Base-by-base conservation (phyloP, 768 basidiomycete species). In the Kwoniella newhampshirensis region DNA sequence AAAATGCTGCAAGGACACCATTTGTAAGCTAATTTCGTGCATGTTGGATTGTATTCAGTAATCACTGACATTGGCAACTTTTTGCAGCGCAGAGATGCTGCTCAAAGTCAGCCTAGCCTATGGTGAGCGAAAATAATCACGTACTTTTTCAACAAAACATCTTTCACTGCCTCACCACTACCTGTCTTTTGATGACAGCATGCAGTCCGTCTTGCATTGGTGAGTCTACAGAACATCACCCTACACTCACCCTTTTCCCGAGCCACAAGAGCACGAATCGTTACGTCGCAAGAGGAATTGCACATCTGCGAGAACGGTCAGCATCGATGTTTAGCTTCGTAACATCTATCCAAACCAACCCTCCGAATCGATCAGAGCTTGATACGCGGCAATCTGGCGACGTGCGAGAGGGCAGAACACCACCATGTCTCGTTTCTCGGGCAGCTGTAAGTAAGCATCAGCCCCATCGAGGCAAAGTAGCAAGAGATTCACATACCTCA, bases 361-460 rank as follows among this genome's bases (percentile, higher is more conserved):
- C 5, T 81, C 79, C 64, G 82, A 83, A n/a, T 75, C 75, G 21
- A 93, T 77, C 30, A 93, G 80, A 4, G 81, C 81, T 63, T 84
- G 87, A 75, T 96, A 94, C 0, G 86, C 88, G 15, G 75, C 70
- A 26, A 85, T 82, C 76, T 96, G 93, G 32, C 77, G 80, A 0
- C 78, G 56, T 0, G 88, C 88, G 46, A 98, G 78, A 15, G 91
- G 93, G 68, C 94, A 99, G 68, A 97, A 94, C 4, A 96, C 90
- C 13, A 97, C 88, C 68, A 91, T 80, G 64, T 99, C 94, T 0
- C 82, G 82, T 79, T 99, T 99, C 59, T 81, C 80, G 0, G 94
- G 94, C 2, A 98, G 81, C 87, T 93, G 66, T 2, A 15, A 50
- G 0, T 32, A 32, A 13, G 7, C 13, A 13, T 32, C 32, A 32